These are phyloP conservation scores for Fusarium austroafricanum DNA, from an alignment of 2,329 filamentous ascomycete species.

Conservation along the genomic window DNA sequence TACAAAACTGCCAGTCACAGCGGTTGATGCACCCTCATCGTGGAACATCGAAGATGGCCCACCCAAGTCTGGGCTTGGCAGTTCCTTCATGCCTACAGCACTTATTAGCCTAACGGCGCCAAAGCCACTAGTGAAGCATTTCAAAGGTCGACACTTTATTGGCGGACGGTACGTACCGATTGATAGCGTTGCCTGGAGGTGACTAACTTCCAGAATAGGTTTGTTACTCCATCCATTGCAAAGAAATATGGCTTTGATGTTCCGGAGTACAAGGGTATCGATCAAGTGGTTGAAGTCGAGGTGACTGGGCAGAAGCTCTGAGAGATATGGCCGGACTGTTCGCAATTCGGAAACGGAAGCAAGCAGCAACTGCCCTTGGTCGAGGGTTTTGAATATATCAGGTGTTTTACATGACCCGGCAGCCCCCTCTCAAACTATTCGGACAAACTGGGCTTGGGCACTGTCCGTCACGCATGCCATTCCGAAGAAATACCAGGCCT, in stretches of 20 bases:
- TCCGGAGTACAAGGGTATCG: constrained; percentile 84
- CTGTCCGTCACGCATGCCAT: constrained; percentile 63
- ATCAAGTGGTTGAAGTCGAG: constrained; percentile 86
- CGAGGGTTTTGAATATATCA: constrained; percentile 12
- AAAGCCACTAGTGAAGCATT: constrained; percentile 87
- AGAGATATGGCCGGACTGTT: constrained; percentile 32
- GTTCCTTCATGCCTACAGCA: constrained; percentile 81
- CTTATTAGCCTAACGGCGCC: constrained; percentile 92
- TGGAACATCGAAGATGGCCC: constrained; percentile 94
- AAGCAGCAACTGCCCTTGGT: constrained; percentile 16
- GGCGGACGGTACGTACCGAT: constrained; percentile 75
- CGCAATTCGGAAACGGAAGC: constrained; percentile 9
- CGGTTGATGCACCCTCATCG: constrained; percentile 92
- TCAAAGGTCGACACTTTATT: constrained; percentile 89
- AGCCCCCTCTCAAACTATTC: constrained; percentile 67
- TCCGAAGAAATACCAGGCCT: constrained; percentile 54
- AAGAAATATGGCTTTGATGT: constrained; percentile 88
- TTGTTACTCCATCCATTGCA: constrained; percentile 81
- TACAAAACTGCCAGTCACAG: constrained; percentile 80
- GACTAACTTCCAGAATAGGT: constrained; percentile 62
- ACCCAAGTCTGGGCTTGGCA: constrained; percentile 79
- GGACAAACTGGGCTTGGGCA: constrained; percentile 71
- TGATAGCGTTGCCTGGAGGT: background rate
- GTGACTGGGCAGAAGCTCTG: constrained; percentile 64
- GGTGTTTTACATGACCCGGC: constrained; percentile 61